Percentiles rank a stretch among this genome's conserved stretches.
phyloP scores from a whole-genome alignment of 306 rosid genomes.

The Begonia loranthoides region DNA sequence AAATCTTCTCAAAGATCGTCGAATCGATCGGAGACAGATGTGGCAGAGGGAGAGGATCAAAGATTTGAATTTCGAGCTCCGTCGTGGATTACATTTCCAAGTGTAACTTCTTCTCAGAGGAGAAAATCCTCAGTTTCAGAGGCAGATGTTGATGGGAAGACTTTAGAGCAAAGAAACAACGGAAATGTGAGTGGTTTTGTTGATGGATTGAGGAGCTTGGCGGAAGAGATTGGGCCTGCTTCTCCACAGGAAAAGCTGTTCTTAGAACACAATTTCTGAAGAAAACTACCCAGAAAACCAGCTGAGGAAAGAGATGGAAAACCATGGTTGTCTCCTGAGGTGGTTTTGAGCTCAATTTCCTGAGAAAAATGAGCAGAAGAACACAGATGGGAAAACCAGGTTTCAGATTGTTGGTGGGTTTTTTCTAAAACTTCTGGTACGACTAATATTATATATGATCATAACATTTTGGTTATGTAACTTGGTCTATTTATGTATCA shows the following conservation, averaged over 20 bases:
- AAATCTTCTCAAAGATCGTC: constrained; percentile 83
- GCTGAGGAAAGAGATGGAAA: neutral
- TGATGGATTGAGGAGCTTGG: constrained; percentile 82
- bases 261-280: constrained; percentile 76
- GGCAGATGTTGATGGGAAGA: constrained; percentile 68
- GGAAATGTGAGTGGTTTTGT: constrained; percentile 37
- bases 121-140: constrained; percentile 86
- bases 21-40: constrained; percentile 67
- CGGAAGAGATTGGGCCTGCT: constrained; percentile 96
- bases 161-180: constrained; percentile 37
- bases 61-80: constrained; percentile 86
- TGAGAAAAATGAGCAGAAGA: too few species aligned
- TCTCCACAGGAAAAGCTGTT: constrained; percentile 75
- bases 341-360: too few species aligned
- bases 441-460: too few species aligned
- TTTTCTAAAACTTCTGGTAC: too few species aligned
- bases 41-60: constrained; percentile 64
- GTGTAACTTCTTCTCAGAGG: constrained; percentile 94
- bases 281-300: neutral
- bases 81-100: constrained; percentile 91
- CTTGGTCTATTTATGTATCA: too few species aligned
- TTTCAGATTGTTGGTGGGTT: too few species aligned
- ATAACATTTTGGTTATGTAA: too few species aligned
- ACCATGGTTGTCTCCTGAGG: too few species aligned
- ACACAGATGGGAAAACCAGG: too few species aligned